phyloP scores from a whole-genome alignment of 257 asterid genomes.

The Ilex asprella region DNA sequence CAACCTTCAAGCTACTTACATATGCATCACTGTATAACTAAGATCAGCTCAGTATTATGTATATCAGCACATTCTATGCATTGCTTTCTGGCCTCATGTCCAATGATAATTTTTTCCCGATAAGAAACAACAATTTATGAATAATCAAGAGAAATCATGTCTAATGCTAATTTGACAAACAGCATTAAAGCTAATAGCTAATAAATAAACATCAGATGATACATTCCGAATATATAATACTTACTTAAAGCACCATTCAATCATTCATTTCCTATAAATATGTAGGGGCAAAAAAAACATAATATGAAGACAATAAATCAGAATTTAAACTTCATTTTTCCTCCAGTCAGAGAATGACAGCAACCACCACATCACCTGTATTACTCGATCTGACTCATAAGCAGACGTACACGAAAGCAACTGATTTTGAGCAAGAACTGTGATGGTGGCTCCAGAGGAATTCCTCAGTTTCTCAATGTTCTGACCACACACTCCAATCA shows the following conservation, averaged over 20 bases:
- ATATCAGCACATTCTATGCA: too few species aligned
- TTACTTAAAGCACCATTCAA: neutral
- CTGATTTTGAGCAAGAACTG: conserved; percentile 86
- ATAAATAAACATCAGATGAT: too few species aligned
- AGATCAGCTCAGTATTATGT: too few species aligned
- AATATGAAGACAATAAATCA: neutral
- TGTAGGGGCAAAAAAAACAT: neutral
- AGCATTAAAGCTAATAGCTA: too few species aligned
- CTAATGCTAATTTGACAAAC: too few species aligned
- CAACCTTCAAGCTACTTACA: too few species aligned
- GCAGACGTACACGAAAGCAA: conserved; percentile 93
- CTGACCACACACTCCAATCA: conserved; percentile 92
- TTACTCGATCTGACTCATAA: conserved; percentile 91
- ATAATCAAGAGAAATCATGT: too few species aligned
- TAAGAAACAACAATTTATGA: too few species aligned
- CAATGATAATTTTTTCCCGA: too few species aligned
- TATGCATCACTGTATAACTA: too few species aligned
- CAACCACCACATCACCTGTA: conserved; percentile 49
- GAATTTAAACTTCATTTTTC: neutral
- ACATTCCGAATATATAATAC: neutral
- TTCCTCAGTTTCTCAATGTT: conserved; percentile 84
- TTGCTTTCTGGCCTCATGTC: too few species aligned
- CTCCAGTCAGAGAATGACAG: neutral
- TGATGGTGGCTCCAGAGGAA: conserved; percentile 69
- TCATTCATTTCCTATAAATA: neutral